Conservation (phyloP, 202 grass and related monocot genomes). For the Schoenoplectus tabernaemontani region DNA sequence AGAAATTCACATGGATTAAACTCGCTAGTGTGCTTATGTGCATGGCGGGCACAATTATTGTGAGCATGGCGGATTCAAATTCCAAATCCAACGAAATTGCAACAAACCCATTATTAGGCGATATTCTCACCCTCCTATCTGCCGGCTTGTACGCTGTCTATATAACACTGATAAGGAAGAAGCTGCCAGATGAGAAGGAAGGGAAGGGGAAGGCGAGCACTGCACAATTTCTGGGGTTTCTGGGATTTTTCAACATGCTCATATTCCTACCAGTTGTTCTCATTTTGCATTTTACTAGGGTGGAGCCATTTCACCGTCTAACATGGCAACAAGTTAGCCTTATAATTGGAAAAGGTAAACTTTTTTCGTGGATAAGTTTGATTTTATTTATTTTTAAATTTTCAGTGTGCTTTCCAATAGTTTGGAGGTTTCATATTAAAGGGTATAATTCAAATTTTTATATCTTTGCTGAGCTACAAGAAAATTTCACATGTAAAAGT, state of each 20-base stretch:
- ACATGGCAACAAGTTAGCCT: constrained; percentile 92
- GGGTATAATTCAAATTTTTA: not conserved
- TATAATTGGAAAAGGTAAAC: constrained; percentile 86
- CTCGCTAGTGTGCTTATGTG: constrained; percentile 86
- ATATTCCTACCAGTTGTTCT: constrained; percentile 84
- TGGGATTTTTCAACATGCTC: constrained; percentile 82
- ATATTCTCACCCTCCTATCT: constrained; percentile 75
- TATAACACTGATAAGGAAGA: constrained; percentile 89
- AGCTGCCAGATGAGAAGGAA: constrained; percentile 83
- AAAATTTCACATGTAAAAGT: not conserved
- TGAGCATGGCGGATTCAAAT: constrained; percentile 78
- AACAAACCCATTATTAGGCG: constrained; percentile 76
- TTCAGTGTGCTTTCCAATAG: not conserved
- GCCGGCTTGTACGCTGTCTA: constrained; percentile 81
- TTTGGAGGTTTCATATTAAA: not conserved
- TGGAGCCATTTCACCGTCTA: constrained; percentile 79
- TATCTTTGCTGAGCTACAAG: not conserved
- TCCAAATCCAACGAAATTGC: constrained; percentile 44
- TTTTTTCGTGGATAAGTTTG: not conserved
- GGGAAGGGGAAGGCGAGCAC: constrained; percentile 91
- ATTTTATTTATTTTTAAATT: not conserved
- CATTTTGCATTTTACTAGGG: constrained; percentile 71
- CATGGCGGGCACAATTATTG: constrained; percentile 92
- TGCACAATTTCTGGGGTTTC: constrained; percentile 90
- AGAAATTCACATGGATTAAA: constrained; percentile 91